These are phyloP conservation scores for Aspergillus eucalypticola DNA, from an alignment of 2,329 filamentous ascomycete genomes.

Conservation along the genomic window DNA sequence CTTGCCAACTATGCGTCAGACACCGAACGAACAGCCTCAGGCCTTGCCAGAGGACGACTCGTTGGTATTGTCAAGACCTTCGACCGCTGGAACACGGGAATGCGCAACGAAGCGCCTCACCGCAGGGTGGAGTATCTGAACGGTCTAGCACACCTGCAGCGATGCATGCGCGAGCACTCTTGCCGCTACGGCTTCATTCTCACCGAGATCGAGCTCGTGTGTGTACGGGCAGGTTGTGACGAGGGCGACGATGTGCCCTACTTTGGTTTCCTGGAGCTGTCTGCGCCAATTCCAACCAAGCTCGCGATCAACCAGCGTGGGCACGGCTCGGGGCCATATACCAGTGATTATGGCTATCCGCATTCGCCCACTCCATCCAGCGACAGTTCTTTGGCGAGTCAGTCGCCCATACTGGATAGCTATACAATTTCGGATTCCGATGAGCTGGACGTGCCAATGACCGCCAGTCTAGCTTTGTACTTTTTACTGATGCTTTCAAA, in stretches of 20 bases:
- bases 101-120: conserved; percentile 81
- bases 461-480: conserved; percentile 61
- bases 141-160: conserved; percentile 80
- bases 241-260: conserved; percentile 65
- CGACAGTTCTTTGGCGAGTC: conserved; percentile 26
- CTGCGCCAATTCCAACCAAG: conserved; percentile 57
- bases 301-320: conserved; percentile 33
- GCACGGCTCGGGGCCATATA: neutral
- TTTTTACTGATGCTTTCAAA: conserved; percentile 67
- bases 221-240: conserved; percentile 75
- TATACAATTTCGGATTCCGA: conserved; percentile 12
- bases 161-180: conserved; percentile 88
- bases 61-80: conserved; percentile 89
- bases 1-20: conserved; percentile 57
- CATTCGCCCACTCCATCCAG: conserved; percentile 34
- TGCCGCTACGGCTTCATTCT: conserved; percentile 96
- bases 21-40: conserved; percentile 49
- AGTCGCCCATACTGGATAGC: conserved; percentile 18
- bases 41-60: conserved; percentile 61
- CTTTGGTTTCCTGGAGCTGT: conserved; percentile 85
- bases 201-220: conserved; percentile 90
- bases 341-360: conserved; percentile 22
- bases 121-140: conserved; percentile 87
- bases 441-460: conserved; percentile 46
- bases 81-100: conserved; percentile 91